A percentile compares a stretch with the other conserved stretches of the same genome.
Conservation (phyloP, 1,284 basidiomycete species). For the Hymenochaete sp. region DNA sequence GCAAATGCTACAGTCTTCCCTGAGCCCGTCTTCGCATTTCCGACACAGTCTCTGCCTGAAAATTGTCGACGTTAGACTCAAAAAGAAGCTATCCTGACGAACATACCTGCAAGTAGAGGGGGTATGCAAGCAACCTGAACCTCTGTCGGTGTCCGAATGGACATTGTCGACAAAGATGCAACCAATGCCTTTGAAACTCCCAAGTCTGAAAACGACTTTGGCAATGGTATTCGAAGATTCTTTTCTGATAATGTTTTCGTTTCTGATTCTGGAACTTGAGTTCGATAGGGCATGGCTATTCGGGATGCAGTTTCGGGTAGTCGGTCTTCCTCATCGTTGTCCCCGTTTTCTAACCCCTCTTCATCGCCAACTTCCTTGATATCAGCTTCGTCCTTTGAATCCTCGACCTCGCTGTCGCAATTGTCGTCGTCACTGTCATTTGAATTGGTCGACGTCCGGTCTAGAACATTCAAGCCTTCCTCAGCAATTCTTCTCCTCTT, state of each 20-base stretch:
- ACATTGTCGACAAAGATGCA: conserved; percentile 69
- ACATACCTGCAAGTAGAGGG: conserved; percentile 65
- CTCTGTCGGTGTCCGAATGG: conserved; percentile 80
- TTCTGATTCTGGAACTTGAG: conserved; percentile 6
- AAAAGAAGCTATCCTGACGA: not conserved
- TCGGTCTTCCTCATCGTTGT: conserved; percentile 15
- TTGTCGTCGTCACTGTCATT: conserved; percentile 21
- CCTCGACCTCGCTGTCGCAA: conserved; percentile 8
- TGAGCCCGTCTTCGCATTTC: conserved; percentile 95
- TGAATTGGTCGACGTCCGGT: not conserved
- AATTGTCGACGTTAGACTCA: conserved; percentile 17
- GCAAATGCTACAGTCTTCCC: conserved; percentile 99
- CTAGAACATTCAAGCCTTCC: too few species aligned
- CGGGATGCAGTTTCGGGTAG: conserved; percentile 22
- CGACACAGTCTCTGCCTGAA: conserved; percentile 90
- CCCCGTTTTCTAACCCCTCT: conserved; percentile 16
- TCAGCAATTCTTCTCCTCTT: conserved; percentile 22
- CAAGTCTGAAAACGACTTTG: conserved; percentile 53
- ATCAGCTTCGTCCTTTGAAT: conserved; percentile 1
- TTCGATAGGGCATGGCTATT: conserved; percentile 16
- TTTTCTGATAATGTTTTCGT: conserved; percentile 16
- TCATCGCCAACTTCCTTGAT: conserved; percentile 15
- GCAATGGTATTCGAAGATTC: conserved; percentile 16
- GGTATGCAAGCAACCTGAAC: conserved; percentile 91
- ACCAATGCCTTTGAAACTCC: conserved; percentile 71